Evolutionary conservation across 805 yeast species (phyloP).

Genomic region (Pichia phayaonensis): DNA sequence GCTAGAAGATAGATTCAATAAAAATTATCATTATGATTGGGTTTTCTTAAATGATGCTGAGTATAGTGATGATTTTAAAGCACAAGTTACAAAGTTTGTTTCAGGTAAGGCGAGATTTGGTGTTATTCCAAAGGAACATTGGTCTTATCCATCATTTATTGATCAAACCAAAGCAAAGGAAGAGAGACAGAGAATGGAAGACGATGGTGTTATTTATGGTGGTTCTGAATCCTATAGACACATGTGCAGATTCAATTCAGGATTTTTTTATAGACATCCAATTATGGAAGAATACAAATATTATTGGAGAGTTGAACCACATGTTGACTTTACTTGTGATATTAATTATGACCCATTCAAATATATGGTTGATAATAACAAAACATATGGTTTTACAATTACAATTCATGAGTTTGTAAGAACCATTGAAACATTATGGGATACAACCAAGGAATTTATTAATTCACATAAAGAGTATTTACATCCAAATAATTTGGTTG

Average conservation of each 20-base stretch:
- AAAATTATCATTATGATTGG: conserved; percentile 78
- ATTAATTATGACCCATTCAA: conserved; percentile 56
- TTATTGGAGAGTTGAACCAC: conserved; percentile 77
- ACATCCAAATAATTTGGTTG: conserved; percentile 43
- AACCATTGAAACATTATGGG: conserved; percentile 56
- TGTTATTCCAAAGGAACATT: conserved; percentile 64
- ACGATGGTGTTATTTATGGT: conserved; percentile 33
- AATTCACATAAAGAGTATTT: conserved; percentile 34
- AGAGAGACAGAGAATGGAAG: conserved; percentile 50
- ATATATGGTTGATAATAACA: conserved; percentile 45
- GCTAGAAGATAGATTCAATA: conserved; percentile 77
- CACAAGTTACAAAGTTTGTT: conserved; percentile 41
- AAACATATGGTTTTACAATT: conserved; percentile 60
- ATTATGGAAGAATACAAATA: conserved; percentile 52
- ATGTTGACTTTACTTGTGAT: conserved; percentile 53
- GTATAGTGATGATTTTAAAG: conserved; percentile 65
- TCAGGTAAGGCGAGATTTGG: conserved; percentile 71
- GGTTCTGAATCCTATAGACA: conserved; percentile 36
- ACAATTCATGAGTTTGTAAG: conserved; percentile 53
- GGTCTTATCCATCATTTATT: conserved; percentile 81
- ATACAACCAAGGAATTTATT: conserved; percentile 41
- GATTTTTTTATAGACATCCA: conserved; percentile 53
- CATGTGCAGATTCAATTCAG: conserved; percentile 41
- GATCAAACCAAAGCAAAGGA: conserved; percentile 64
- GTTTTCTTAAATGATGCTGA: conserved; percentile 79